Evolutionary conservation across 257 asterid genomes (phyloP).

Genomic region (Petunia axillaris): DNA sequence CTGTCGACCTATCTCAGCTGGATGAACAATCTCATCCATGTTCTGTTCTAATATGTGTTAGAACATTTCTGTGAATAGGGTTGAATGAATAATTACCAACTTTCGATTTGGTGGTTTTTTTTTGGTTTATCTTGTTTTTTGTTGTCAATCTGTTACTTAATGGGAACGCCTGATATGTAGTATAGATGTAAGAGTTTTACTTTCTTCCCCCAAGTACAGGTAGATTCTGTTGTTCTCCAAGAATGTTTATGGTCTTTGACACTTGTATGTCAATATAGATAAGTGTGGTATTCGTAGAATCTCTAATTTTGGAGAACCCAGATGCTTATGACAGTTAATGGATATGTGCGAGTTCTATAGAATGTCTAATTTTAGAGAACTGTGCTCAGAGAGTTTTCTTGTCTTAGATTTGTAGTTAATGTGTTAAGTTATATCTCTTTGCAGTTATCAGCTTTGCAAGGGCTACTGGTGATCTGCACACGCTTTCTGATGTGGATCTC

Average conservation of each 20-base stretch:
- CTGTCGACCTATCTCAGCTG: background rate
- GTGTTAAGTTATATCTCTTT: slow-evolving; percentile 12
- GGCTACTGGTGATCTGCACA: slow-evolving; percentile 96
- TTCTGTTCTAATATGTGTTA: too few relatives aligned
- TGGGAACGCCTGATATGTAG: background rate
- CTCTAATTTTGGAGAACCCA: background rate
- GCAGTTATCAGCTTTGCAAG: slow-evolving; percentile 87
- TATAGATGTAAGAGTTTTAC: background rate
- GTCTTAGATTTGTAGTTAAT: background rate
- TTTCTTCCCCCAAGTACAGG: background rate
- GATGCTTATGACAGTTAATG: background rate
- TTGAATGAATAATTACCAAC: too few relatives aligned
- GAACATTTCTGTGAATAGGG: too few relatives aligned
- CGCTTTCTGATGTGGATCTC: slow-evolving; percentile 97
- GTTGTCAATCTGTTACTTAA: background rate
- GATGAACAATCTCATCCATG: background rate
- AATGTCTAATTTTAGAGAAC: background rate
- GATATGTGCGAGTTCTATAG: background rate
- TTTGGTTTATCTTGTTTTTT: too few relatives aligned
- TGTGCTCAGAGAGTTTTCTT: background rate
- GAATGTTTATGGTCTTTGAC: background rate
- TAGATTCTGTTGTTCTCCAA: background rate
- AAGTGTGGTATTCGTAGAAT: background rate
- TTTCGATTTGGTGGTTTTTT: too few relatives aligned
- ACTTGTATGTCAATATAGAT: background rate